A percentile compares a stretch with the other conserved stretches of the same genome.
Evolutionary conservation across 2,329 filamentous ascomycete genomes (phyloP).

Genomic region (Hypoxylon sp.): DNA sequence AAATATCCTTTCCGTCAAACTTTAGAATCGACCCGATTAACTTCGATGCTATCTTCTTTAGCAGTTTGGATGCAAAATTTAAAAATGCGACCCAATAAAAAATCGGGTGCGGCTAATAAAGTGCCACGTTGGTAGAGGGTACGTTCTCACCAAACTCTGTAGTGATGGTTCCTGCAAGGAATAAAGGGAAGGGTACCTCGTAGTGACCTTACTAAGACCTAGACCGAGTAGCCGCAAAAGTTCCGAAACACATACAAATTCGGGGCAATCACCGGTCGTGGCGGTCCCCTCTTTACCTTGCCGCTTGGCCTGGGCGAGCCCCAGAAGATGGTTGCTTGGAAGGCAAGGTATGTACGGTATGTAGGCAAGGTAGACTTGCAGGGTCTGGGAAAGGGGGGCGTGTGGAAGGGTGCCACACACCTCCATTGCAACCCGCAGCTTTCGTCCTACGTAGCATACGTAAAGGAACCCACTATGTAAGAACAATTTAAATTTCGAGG

Average conservation of each 20-base stretch:
- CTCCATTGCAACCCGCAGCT: slow-evolving; percentile 29
- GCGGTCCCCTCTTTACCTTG: slow-evolving; percentile 54
- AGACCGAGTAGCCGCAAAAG: slow-evolving; percentile 45
- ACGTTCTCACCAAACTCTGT: slow-evolving; percentile 46
- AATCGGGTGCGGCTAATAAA: slow-evolving; percentile 6
- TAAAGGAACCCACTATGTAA: slow-evolving; percentile 34
- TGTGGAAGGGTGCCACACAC: slow-evolving; percentile 39
- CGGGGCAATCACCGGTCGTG: slow-evolving; percentile 54
- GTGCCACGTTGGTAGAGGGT: slow-evolving; percentile 44
- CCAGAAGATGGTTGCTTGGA: slow-evolving; percentile 49
- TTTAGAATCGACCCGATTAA: slow-evolving; percentile 11
- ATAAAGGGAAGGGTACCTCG: slow-evolving; percentile 42
- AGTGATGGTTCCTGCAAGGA: slow-evolving; percentile 48
- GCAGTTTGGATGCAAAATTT: slow-evolving; percentile 23
- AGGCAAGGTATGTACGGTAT: slow-evolving; percentile 32
- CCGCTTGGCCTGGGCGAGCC: slow-evolving; percentile 52
- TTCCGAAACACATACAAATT: slow-evolving; percentile 54
- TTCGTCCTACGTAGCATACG: slow-evolving; percentile 38
- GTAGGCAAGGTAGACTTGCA: slow-evolving; percentile 19
- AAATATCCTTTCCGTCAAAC: slow-evolving; percentile 23
- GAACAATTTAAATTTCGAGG: slow-evolving; percentile 51
- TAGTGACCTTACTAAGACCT: slow-evolving; percentile 49
- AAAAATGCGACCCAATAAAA: slow-evolving; percentile 43
- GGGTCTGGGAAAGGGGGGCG: slow-evolving; percentile 40
- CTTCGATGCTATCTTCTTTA: slow-evolving; percentile 21